Conservation (phyloP, 305 asterid species). For the Fraxinus xanthoxyloides region DNA sequence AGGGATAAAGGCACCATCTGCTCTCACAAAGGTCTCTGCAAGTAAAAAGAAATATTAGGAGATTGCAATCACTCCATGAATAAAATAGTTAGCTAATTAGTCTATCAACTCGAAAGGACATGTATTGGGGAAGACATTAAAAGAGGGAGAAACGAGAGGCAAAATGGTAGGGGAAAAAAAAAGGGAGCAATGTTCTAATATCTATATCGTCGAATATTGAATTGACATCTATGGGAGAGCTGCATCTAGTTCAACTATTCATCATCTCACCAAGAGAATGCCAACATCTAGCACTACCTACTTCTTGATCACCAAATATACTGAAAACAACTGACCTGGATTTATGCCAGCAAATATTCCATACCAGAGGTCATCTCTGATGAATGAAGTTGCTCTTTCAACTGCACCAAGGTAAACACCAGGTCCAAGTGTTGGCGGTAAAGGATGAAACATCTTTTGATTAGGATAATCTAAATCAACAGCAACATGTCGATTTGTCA, state of each 20-base stretch:
- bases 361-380: constrained; percentile 96
- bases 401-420: constrained; percentile 99
- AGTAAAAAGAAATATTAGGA: constrained; percentile 15
- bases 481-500: constrained; percentile 98
- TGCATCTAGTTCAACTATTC: constrained; percentile 11
- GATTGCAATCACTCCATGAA: constrained; percentile 5
- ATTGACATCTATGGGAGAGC: neutral
- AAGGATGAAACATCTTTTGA: constrained; percentile 99
- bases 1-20: constrained; percentile 98
- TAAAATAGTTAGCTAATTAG: constrained; percentile 5
- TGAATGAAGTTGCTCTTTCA: constrained; percentile 98
- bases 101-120: neutral
- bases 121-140: neutral
- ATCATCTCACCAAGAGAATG: neutral
- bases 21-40: constrained; percentile 99
- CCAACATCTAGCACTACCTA: neutral
- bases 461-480: constrained; percentile 94
- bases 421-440: constrained; percentile 98
- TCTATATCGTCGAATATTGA: neutral
- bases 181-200: neutral
- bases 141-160: neutral
- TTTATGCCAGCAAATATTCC: constrained; percentile 96
- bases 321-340: constrained; percentile 57
- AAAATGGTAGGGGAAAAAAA: neutral
- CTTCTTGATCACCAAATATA: constrained; percentile 6